A percentile compares a stretch with the other conserved stretches of the same genome.
phyloP scores from a whole-genome alignment of 2,329 filamentous ascomycete species.

The Sarocladium strictum region DNA sequence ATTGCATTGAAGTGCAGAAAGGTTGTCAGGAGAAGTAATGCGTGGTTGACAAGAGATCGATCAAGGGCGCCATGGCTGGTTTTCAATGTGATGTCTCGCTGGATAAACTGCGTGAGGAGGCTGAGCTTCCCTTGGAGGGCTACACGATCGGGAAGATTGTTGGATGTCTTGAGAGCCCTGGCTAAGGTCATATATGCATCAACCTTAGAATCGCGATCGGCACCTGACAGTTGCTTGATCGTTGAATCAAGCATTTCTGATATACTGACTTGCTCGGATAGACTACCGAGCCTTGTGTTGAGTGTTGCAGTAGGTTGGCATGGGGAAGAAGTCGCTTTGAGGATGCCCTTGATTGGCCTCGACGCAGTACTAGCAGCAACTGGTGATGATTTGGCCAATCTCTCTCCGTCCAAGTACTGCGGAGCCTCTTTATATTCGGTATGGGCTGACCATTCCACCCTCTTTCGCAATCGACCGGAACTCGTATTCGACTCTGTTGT shows the following conservation, averaged over 20 bases:
- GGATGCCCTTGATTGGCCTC: constrained; percentile 58
- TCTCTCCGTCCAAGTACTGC: constrained; percentile 32
- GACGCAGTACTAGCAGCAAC: constrained; percentile 32
- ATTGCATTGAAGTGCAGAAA: constrained; percentile 72
- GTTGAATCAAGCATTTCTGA: constrained; percentile 80
- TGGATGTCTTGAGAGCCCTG: constrained; percentile 71
- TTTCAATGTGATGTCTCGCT: constrained; percentile 68
- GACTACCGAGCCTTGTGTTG: constrained; percentile 35
- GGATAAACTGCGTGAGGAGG: constrained; percentile 73
- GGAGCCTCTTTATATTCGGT: constrained; percentile 53
- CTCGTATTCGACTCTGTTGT: constrained; percentile 36
- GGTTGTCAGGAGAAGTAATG: constrained; percentile 69
- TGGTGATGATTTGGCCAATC: constrained; percentile 32
- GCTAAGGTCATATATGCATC: constrained; percentile 84
- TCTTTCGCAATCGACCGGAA: constrained; percentile 42
- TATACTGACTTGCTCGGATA: constrained; percentile 47
- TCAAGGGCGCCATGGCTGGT: constrained; percentile 52
- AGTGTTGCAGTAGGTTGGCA: constrained; percentile 35
- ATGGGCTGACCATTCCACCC: constrained; percentile 50
- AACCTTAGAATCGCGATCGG: constrained; percentile 64
- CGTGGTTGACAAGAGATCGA: constrained; percentile 67
- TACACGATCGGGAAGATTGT: constrained; percentile 70
- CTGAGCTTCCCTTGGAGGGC: constrained; percentile 71
- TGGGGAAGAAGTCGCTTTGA: constrained; percentile 61
- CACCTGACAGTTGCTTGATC: constrained; percentile 70